Evolutionary conservation across 1,284 basidiomycete species (phyloP).

Genomic region (Trichosporon faecale): DNA sequence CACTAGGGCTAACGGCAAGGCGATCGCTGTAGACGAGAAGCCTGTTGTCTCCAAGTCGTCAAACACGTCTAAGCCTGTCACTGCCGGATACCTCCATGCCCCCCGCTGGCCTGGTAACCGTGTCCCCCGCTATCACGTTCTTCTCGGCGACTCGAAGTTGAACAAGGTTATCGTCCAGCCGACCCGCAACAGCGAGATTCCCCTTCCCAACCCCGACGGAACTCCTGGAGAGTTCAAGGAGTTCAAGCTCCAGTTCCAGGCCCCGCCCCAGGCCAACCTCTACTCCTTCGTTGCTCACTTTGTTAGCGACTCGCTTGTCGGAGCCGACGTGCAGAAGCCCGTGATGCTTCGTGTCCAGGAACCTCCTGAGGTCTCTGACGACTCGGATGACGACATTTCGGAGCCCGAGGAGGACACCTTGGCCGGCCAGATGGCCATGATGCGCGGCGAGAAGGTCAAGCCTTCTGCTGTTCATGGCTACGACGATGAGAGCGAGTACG

Average conservation of each 20-base stretch:
- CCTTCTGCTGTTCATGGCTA: conserved; percentile 52
- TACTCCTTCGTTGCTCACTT: conserved; percentile 88
- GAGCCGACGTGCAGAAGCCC: conserved; percentile 70
- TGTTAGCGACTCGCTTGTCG: conserved; percentile 82
- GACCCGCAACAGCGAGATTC: conserved; percentile 75
- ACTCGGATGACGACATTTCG: conserved; percentile 83
- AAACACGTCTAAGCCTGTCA: conserved; percentile 53
- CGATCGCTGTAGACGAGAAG: conserved; percentile 28
- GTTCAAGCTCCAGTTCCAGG: conserved; percentile 92
- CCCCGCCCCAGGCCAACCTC: conserved; percentile 75
- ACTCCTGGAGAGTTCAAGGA: conserved; percentile 66
- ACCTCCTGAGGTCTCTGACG: conserved; percentile 59
- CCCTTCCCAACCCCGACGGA: conserved; percentile 61
- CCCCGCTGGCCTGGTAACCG: conserved; percentile 86
- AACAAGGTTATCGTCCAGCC: conserved; percentile 90
- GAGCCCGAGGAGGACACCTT: conserved; percentile 93
- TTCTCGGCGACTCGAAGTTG: conserved; percentile 86
- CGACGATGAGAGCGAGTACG: conserved; percentile 54
- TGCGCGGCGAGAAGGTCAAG: conserved; percentile 89
- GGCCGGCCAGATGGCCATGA: conserved; percentile 96
- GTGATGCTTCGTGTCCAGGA: conserved; percentile 79
- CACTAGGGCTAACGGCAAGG: conserved; percentile 15
- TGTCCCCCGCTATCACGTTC: conserved; percentile 84
- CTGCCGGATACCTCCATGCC: conserved; percentile 72
- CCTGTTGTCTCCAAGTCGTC: conserved; percentile 49